Conservation (phyloP, 768 basidiomycete species). For the Boletus pseudopeckii region DNA sequence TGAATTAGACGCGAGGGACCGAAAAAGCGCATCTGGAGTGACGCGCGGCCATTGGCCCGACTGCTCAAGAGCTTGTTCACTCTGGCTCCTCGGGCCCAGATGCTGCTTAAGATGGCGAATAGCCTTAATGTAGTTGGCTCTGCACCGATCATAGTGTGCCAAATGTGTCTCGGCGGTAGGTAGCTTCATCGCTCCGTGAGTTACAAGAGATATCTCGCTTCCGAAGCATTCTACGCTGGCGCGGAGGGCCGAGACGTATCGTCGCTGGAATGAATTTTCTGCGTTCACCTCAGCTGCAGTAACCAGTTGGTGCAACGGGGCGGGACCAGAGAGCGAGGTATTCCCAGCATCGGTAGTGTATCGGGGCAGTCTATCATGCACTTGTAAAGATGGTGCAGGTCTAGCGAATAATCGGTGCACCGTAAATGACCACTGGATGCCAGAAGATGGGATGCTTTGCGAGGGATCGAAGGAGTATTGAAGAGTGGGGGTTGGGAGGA, state of each 20-base stretch:
- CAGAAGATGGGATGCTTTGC: not conserved
- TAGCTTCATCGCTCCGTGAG: not conserved
- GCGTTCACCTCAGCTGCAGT: not conserved
- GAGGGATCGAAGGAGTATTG: constrained; percentile 8
- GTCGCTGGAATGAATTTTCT: constrained; percentile 11
- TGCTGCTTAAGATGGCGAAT: not conserved
- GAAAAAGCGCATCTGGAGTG: constrained; percentile 31
- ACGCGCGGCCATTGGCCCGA: constrained; percentile 39
- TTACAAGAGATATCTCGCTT: not conserved
- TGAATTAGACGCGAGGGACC: constrained; percentile 27
- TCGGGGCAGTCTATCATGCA: not conserved
- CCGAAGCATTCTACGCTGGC: constrained; percentile 7
- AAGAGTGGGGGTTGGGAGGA: not conserved
- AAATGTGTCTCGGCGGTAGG: constrained; percentile 1
- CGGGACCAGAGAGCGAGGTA: not conserved
- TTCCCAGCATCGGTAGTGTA: not conserved
- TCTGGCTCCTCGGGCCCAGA: constrained; percentile 14
- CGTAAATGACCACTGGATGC: not conserved
- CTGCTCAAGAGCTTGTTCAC: constrained; percentile 16
- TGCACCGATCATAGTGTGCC: constrained; percentile 9
- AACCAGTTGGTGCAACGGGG: constrained; percentile 8
- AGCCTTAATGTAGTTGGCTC: not conserved
- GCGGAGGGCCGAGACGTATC: constrained; percentile 8
- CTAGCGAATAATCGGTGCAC: constrained; percentile 5
- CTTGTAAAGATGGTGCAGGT: not conserved